Conservation (phyloP, 768 basidiomycete species). For the Coprinopsis cinerea region DNA sequence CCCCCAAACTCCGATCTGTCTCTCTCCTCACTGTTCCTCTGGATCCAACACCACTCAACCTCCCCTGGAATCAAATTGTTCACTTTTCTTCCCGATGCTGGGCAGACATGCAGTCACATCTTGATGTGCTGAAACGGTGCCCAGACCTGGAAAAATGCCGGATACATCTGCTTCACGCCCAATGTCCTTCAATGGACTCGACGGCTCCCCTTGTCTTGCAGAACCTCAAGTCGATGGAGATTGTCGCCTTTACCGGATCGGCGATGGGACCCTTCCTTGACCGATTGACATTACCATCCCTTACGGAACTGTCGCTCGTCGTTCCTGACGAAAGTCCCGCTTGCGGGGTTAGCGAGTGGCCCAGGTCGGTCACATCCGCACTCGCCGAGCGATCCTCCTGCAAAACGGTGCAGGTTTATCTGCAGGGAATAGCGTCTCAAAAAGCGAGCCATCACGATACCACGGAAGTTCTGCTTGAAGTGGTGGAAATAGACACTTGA, state of each 20-base stretch:
- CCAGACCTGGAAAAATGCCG: slow-evolving; percentile 19
- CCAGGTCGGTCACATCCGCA: slow-evolving; percentile 13
- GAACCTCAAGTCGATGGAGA: slow-evolving; percentile 14
- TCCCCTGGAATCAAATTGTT: slow-evolving; percentile 17
- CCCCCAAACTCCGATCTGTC: slow-evolving; percentile 15
- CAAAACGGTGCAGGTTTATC: background rate
- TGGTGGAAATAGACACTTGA: background rate
- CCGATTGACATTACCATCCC: slow-evolving; percentile 18
- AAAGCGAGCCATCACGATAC: background rate
- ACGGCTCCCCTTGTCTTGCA: slow-evolving; percentile 13
- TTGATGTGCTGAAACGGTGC: slow-evolving; percentile 20
- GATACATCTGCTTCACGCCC: slow-evolving; percentile 17
- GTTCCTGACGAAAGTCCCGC: slow-evolving; percentile 19
- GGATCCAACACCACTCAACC: slow-evolving; percentile 14
- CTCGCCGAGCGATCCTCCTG: slow-evolving; percentile 18
- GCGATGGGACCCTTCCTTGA: slow-evolving; percentile 17
- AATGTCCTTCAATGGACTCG: background rate
- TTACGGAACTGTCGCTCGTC: slow-evolving; percentile 16
- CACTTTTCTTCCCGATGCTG: slow-evolving; percentile 18
- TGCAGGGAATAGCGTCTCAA: background rate
- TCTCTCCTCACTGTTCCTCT: slow-evolving; percentile 17
- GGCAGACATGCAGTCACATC: slow-evolving; percentile 20
- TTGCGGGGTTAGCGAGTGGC: slow-evolving; percentile 18
- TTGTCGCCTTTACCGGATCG: slow-evolving; percentile 17
- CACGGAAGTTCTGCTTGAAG: background rate